Evolutionary conservation across 345 rosid species (phyloP), one percentile per base, ranked within the genome.

Genomic region (Corchorus capsularis): DNA sequence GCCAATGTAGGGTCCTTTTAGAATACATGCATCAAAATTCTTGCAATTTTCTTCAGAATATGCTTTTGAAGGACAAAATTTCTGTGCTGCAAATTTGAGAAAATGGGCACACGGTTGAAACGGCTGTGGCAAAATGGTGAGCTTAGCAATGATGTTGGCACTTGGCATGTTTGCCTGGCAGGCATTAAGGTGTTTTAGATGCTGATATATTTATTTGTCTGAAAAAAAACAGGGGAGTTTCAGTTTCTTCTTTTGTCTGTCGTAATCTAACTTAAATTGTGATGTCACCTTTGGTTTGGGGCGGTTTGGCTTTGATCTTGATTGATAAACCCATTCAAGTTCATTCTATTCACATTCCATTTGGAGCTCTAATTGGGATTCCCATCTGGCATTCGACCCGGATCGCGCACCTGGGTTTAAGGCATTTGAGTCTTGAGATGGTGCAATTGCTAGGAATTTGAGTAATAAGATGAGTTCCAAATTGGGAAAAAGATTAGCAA

Each of bases 31-130:
- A 39, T 39, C 27, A 0, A 1, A 27, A 27, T 27, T 27, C 27
- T 27, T 27, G 27, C 27, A 27, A 27, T 27, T 27, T 27, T 27
- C 27, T 27, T 27, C 27, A 0, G 47, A 37, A 63, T 37, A 39
- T 60, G 63, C 63, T 60, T 60, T 32, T 15, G 12, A 61, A 37
- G 68, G 6, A 69, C 56, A 69, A 50, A 27, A 15, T 49, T 69
- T 50, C 17, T 69, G 45, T 50, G 39, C 37, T 45, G 11, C 4
- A 45, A 55, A 46, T 11, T 65, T 65, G 70, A 43, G 17, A 45
- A 27, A 27, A 45, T 45, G 35, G 53, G 3, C 43, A 6, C 34
- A 43, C 0, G 52, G 27, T 10, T 19, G 50, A 61, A 32, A 61
- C 65, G 5, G 19, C 43, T 13, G 19, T 32, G 39, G 63, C 37